Percentiles rank a stretch among this genome's conserved stretches.
Evolutionary conservation across 106 monocot species (phyloP).

Genomic region (Apostasia shenzhenica): DNA sequence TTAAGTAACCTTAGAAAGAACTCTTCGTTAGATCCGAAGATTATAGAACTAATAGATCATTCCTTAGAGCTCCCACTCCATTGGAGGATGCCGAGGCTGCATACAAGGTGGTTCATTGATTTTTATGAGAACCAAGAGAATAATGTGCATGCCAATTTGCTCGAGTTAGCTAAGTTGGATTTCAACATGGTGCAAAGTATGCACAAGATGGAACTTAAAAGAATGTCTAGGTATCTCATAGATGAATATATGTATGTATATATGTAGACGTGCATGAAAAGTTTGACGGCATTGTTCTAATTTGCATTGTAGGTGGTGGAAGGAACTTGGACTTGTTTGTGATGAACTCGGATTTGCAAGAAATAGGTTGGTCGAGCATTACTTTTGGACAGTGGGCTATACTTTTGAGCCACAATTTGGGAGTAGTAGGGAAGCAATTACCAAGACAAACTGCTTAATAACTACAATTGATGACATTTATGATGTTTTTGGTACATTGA

Average conservation of each 20-base stretch:
- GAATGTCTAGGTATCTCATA: constrained; percentile 19
- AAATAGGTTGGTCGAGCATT: constrained; percentile 49
- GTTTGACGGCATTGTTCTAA: too few relatives aligned
- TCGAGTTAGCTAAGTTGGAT: constrained; percentile 54
- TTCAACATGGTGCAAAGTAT: constrained; percentile 37
- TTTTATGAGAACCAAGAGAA: constrained; percentile 15
- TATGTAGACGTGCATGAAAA: too few relatives aligned
- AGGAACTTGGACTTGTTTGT: constrained; percentile 13
- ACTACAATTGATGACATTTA: constrained; percentile 49
- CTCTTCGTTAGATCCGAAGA: background rate
- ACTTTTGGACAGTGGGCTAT: constrained; percentile 16
- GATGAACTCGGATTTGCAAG: constrained; percentile 29
- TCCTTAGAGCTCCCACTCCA: constrained; percentile 50
- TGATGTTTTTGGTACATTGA: constrained; percentile 48
- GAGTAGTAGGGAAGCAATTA: constrained; percentile 6
- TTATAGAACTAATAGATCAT: constrained; percentile 21
- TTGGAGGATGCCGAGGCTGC: constrained; percentile 40
- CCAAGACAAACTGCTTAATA: constrained; percentile 20
- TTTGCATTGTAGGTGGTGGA: constrained; percentile 44
- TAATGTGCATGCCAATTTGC: constrained; percentile 17
- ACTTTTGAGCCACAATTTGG: constrained; percentile 10
- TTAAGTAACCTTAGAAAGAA: background rate
- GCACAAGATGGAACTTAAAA: constrained; percentile 28
- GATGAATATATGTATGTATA: too few relatives aligned
- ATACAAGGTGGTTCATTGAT: constrained; percentile 40